Base-by-base conservation (phyloP, 192 early-diverging fungal species). In the Entomortierella parvispora region DNA sequence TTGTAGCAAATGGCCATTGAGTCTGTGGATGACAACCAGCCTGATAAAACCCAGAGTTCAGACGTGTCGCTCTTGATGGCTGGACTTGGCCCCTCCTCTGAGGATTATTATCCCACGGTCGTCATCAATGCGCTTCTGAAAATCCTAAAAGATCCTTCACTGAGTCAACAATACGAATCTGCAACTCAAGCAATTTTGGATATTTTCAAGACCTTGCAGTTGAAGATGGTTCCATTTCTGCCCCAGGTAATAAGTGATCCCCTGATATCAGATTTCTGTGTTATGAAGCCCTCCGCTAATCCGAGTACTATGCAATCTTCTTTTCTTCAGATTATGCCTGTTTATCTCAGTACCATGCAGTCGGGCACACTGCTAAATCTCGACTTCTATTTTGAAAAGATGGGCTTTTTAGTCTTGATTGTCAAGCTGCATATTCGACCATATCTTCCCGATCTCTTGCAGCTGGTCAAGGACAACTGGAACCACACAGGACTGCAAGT, bases 91-190 rank as follows among this genome's bases (percentile, higher is more conserved):
- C 95, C 95, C 8, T 92, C 93, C 22, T 90, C 91, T 0, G 94
- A 96, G 23, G 93, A 93, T 22, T 96, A 97, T 67, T 96, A 97
- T 71, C 92, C 94, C 4, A 88, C 92, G n/a, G 93, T 99, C 8
- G 92, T 94, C 14, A 93, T 98, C 59, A 86, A 87, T 31, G 90
- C 95, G 0, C 78, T 97, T 23, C 92, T 98, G 80, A 92, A 92
- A 74, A 96, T 99, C 58, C 78, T 98, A 37, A 70, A 89, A 47
- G 95, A 97, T 76, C 85, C 91, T 8, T 90, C 91, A 2, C 81
- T 97, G 26, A 90, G 89, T 62, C 84, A 86, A 20, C 92, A 94
- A 65, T 95, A 99, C 77, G 90, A 90, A 15, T 88, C 91, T 6
- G 96, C 94, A 0, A 91, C 96, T 42, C 90, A 95, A 49, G 96